Percentiles rank a stretch among this genome's conserved stretches.
Evolutionary conservation across 441 rosid species (phyloP).

Genomic region (Pelargonium cotyledonis): DNA sequence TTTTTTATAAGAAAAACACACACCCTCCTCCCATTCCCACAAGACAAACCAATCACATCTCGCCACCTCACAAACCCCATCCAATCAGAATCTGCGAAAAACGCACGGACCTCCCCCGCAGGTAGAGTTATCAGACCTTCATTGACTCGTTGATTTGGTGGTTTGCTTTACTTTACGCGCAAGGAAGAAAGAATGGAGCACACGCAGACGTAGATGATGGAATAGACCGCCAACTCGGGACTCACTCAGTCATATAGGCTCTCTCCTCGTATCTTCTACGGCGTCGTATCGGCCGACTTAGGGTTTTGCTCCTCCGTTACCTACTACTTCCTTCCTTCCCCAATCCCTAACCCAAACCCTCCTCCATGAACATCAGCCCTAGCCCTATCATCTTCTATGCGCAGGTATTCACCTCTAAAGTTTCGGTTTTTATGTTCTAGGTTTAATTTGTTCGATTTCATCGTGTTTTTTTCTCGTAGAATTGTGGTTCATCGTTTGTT

Average conservation of each 20-base stretch:
- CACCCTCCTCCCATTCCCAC: neutral
- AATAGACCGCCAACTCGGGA: constrained; percentile 5
- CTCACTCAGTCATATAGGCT: neutral
- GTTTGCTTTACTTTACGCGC: neutral
- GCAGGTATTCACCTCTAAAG: neutral
- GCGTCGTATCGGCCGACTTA: constrained; percentile 37
- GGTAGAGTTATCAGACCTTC: neutral
- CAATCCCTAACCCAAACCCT: neutral
- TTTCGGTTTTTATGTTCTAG: constrained; percentile 5
- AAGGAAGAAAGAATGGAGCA: neutral
- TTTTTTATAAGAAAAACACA: neutral
- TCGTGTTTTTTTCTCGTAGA: too few species aligned
- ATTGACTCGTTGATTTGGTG: neutral
- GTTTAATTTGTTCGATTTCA: too few species aligned
- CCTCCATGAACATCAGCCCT: neutral
- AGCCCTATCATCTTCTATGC: constrained; percentile 1
- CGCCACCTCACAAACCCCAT: neutral
- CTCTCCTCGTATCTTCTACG: constrained; percentile 17
- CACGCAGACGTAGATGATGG: neutral
- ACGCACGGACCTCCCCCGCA: neutral
- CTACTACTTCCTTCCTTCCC: too few species aligned
- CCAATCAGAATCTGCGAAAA: neutral
- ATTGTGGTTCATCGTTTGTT: too few species aligned
- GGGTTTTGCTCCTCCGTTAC: constrained; percentile 33
- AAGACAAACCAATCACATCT: neutral